Percentiles rank a stretch among this genome's conserved stretches.
phyloP scores from a whole-genome alignment of 805 yeast genomes.

The Kuraishia floccosa region DNA sequence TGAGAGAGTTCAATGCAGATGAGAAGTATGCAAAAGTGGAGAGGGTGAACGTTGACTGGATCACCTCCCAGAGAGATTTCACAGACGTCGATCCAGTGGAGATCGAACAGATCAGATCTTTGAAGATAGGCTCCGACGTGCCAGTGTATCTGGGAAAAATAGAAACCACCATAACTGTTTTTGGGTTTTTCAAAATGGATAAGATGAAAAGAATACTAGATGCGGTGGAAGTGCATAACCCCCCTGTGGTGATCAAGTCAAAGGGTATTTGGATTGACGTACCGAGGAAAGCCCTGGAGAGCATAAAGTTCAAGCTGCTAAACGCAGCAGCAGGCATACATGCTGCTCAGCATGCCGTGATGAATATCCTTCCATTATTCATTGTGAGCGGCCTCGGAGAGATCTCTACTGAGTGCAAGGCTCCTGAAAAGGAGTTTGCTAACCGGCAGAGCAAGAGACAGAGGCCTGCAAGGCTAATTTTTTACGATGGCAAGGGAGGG shows the following conservation, averaged over 20 bases:
- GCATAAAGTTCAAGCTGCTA: constrained; percentile 44
- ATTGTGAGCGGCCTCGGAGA: constrained; percentile 70
- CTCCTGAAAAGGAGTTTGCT: constrained; percentile 94
- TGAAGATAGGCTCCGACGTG: constrained; percentile 30
- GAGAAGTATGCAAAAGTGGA: constrained; percentile 76
- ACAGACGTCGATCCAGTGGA: constrained; percentile 86
- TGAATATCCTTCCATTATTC: constrained; percentile 66
- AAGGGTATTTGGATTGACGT: constrained; percentile 92
- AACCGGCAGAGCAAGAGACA: constrained; percentile 55
- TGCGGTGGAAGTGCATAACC: constrained; percentile 85
- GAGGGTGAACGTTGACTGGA: constrained; percentile 90
- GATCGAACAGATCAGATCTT: constrained; percentile 51
- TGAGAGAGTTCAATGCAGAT: constrained; percentile 72
- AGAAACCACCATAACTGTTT: constrained; percentile 63
- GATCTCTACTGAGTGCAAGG: constrained; percentile 88
- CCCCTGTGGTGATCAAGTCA: constrained; percentile 59
- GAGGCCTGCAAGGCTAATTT: constrained; percentile 80
- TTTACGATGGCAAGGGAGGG: constrained; percentile 80
- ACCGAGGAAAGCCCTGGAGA: constrained; percentile 50
- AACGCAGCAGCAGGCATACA: constrained; percentile 89
- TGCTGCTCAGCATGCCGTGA: constrained; percentile 87
- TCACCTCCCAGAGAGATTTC: constrained; percentile 81
- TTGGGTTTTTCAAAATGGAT: constrained; percentile 88
- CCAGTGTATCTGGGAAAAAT: constrained; percentile 74
- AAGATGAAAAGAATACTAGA: constrained; percentile 72